Conservation (phyloP, 2,329 filamentous ascomycete species). For the Aureobasidium namibiae region DNA sequence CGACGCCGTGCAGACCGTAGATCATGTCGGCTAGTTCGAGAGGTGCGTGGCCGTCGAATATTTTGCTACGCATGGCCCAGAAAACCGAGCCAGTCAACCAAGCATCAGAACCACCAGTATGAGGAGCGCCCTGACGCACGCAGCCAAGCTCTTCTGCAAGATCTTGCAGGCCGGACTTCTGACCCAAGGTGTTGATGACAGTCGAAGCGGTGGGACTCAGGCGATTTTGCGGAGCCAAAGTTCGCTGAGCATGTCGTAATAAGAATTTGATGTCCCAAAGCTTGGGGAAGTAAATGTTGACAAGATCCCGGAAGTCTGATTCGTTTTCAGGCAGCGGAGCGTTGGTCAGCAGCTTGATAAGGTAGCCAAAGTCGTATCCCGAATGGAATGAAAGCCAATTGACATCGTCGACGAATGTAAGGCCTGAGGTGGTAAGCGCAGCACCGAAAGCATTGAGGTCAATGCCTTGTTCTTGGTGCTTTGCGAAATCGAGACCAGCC, state of each 20-base stretch:
- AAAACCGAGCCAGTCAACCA: slow-evolving; percentile 90
- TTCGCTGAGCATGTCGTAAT: slow-evolving; percentile 72
- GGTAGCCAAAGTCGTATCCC: slow-evolving; percentile 95
- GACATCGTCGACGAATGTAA: slow-evolving; percentile 79
- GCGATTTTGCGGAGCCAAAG: slow-evolving; percentile 27
- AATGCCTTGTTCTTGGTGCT: slow-evolving; percentile 81
- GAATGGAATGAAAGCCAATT: slow-evolving; percentile 98
- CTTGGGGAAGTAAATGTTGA: slow-evolving; percentile 87
- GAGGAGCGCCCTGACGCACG: slow-evolving; percentile 76
- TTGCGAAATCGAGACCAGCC: slow-evolving; percentile 84
- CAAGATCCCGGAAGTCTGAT: slow-evolving; percentile 76
- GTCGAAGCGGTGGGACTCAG: slow-evolving; percentile 58
- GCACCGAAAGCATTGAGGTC: slow-evolving; percentile 83
- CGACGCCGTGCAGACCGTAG: slow-evolving; percentile 71
- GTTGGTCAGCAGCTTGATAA: slow-evolving; percentile 87
- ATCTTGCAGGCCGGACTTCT: slow-evolving; percentile 86
- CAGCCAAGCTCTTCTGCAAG: slow-evolving; percentile 90
- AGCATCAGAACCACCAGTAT: slow-evolving; percentile 90
- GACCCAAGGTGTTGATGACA: slow-evolving; percentile 75
- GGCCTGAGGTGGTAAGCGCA: slow-evolving; percentile 80
- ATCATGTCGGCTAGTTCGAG: slow-evolving; percentile 80
- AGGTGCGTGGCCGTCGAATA: slow-evolving; percentile 75
- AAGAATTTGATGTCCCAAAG: slow-evolving; percentile 96
- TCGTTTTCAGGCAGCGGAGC: slow-evolving; percentile 81
- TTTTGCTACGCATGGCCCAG: slow-evolving; percentile 81